Conservation (phyloP, 1,284 basidiomycete species). For the Anthracocystis panici-leucophaei region DNA sequence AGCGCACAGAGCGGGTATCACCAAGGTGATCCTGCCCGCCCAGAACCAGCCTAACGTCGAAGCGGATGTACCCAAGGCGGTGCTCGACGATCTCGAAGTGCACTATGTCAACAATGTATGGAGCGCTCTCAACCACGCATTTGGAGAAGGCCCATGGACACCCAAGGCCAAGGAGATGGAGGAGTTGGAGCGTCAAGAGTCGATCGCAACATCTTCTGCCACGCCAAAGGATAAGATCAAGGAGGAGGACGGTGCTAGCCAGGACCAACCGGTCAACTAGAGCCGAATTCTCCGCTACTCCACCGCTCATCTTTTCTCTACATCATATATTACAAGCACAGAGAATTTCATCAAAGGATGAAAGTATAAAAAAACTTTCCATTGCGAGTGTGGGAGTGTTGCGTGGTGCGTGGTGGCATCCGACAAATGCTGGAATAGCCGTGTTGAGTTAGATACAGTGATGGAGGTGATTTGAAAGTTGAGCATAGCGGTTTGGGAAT, state of each 20-base stretch:
- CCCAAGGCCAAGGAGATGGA: constrained; percentile 60
- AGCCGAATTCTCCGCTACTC: neutral
- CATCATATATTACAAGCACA: neutral
- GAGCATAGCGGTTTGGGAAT: neutral
- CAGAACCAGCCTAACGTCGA: constrained; percentile 68
- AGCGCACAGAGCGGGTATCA: constrained; percentile 66
- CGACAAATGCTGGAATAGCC: neutral
- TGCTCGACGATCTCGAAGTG: constrained; percentile 65
- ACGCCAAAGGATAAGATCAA: constrained; percentile 34
- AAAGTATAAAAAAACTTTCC: neutral
- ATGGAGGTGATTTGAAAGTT: neutral
- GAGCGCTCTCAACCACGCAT: constrained; percentile 66
- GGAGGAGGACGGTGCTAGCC: constrained; percentile 47
- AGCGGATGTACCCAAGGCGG: constrained; percentile 66
- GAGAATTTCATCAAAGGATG: neutral
- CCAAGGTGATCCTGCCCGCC: constrained; percentile 65
- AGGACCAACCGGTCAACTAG: constrained; percentile 58
- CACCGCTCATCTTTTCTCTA: constrained; percentile 19
- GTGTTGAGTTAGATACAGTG: neutral
- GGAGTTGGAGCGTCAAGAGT: constrained; percentile 47
- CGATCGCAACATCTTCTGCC: constrained; percentile 1
- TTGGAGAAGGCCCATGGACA: constrained; percentile 67
- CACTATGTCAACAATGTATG: constrained; percentile 69
- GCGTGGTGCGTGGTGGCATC: neutral
- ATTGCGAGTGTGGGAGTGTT: neutral